phyloP scores from a whole-genome alignment of 495 filamentous ascomycete species.

The Penicillium manginii region DNA sequence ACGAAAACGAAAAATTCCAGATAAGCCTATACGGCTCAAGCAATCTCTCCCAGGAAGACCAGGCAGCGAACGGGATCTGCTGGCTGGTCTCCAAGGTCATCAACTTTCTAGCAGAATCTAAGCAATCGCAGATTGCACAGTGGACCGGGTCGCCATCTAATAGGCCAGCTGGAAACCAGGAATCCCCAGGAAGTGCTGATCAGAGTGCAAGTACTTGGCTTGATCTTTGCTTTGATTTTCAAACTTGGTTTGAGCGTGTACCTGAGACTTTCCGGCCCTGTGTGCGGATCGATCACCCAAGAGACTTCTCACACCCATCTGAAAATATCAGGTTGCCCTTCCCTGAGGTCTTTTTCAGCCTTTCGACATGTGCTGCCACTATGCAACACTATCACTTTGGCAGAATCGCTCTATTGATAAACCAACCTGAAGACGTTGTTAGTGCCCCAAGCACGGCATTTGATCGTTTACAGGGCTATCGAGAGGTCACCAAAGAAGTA shows the following conservation, averaged over 20 bases:
- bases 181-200: slow-evolving; percentile 6
- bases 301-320: slow-evolving; percentile 29
- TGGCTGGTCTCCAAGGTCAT: slow-evolving; percentile 44
- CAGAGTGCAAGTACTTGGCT: slow-evolving; percentile 40
- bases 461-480: slow-evolving; percentile 44
- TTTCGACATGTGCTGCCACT: slow-evolving; percentile 38
- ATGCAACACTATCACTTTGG: slow-evolving; percentile 51
- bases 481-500: slow-evolving; percentile 49
- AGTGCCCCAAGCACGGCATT: slow-evolving; percentile 43
- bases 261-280: slow-evolving; percentile 48
- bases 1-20: slow-evolving; percentile 32
- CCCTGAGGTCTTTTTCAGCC: slow-evolving; percentile 42
- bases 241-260: slow-evolving; percentile 46
- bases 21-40: not conserved
- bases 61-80: slow-evolving; percentile 39
- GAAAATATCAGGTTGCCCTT: slow-evolving; percentile 36
- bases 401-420: slow-evolving; percentile 41
- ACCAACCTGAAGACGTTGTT: slow-evolving; percentile 40
- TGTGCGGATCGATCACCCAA: slow-evolving; percentile 41
- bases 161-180: slow-evolving; percentile 11
- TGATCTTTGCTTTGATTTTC: slow-evolving; percentile 42
- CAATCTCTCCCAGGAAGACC: slow-evolving; percentile 33
- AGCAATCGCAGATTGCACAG: slow-evolving; percentile 40
- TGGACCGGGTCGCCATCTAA: slow-evolving; percentile 32
- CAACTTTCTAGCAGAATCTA: slow-evolving; percentile 43